A percentile compares a stretch with the other conserved stretches of the same genome.
Conservation (phyloP, 306 rosid species). For the Pyrus communis region DNA sequence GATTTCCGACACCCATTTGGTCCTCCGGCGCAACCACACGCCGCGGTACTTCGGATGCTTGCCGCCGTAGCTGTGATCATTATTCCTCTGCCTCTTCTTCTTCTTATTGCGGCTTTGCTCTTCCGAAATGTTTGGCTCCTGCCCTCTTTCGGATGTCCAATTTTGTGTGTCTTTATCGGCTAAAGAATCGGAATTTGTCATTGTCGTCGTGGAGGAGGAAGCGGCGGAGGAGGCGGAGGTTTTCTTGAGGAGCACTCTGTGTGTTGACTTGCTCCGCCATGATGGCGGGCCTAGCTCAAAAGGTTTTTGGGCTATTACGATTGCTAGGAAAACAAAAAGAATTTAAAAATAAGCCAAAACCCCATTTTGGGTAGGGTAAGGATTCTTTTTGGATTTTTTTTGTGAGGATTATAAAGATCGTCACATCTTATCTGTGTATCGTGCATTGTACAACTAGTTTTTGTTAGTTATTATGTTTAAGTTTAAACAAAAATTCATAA, state of each 20-base stretch:
- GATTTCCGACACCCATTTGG: slow-evolving; percentile 84
- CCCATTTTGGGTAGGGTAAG: too few species aligned
- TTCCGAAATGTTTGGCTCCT: slow-evolving; percentile 12
- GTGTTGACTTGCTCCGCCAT: slow-evolving; percentile 39
- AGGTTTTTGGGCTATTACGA: slow-evolving; percentile 23
- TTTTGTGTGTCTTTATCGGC: not conserved
- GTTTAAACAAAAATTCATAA: too few species aligned
- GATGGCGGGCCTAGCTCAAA: slow-evolving; percentile 7
- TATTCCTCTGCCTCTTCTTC: slow-evolving; percentile 31
- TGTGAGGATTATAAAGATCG: too few species aligned
- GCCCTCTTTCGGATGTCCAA: not conserved
- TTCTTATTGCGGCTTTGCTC: not conserved
- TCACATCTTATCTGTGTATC: too few species aligned
- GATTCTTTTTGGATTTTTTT: too few species aligned
- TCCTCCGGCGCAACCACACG: slow-evolving; percentile 75
- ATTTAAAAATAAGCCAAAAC: not conserved
- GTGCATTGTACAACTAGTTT: too few species aligned
- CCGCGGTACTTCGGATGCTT: slow-evolving; percentile 64
- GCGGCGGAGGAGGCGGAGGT: slow-evolving; percentile 14
- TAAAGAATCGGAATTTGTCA: not conserved
- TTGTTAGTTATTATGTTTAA: too few species aligned
- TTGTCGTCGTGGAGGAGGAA: slow-evolving; percentile 9
- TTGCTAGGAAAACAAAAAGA: slow-evolving; percentile 1
- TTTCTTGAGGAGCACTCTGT: slow-evolving; percentile 41
- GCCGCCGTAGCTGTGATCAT: slow-evolving; percentile 1